These are phyloP conservation scores for Alternaria sp. DNA, from an alignment of 2,329 filamentous ascomycete species.

Conservation along the genomic window DNA sequence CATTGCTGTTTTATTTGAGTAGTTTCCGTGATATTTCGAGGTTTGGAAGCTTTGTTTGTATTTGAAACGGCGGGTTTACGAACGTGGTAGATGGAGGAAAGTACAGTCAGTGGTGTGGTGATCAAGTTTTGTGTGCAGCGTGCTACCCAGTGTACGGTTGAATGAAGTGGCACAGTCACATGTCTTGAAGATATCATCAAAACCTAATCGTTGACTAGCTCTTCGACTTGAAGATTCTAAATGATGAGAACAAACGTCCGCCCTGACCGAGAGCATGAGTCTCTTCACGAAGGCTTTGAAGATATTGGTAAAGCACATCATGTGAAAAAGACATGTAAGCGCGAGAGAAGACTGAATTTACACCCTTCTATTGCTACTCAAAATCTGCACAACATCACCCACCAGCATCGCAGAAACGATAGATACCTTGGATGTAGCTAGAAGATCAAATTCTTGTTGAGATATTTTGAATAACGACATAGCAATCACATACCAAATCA, in stretches of 20 bases:
- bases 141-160: no score
- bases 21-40: neutral
- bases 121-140: neutral
- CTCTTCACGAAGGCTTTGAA: neutral
- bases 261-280: no score
- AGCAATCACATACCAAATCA: neutral
- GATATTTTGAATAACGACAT: neutral
- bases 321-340: neutral
- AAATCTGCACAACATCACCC: neutral
- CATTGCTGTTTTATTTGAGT: neutral
- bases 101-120: neutral
- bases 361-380: neutral
- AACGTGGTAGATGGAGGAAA: no score
- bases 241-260: no score
- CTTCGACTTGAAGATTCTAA: no score
- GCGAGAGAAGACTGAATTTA: neutral
- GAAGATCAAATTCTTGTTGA: neutral
- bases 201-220: no score
- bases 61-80: neutral
- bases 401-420: neutral
- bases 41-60: neutral
- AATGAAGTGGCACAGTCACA: no score
- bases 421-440: rapidly evolving
- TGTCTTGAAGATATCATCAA: no score
- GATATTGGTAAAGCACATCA: rapidly evolving